Evolutionary conservation across 2,329 filamentous ascomycete genomes (phyloP).

Genomic region (Drechslerella dactyloides): DNA sequence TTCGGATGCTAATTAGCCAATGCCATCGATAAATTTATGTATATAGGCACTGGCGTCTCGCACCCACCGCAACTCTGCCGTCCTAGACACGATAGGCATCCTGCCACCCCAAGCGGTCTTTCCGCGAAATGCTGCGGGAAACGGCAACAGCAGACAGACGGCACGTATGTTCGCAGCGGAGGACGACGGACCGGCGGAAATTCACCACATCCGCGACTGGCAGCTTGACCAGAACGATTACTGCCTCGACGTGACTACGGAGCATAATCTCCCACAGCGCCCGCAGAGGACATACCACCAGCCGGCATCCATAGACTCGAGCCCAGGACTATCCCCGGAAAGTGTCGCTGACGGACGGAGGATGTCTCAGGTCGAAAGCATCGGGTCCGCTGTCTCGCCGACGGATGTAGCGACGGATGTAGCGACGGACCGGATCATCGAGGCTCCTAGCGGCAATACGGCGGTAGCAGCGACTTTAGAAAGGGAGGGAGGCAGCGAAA

Average conservation of each 20-base stretch:
- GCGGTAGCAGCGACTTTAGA: neutral
- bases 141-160: constrained; percentile 9
- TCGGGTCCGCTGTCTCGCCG: constrained; percentile 28
- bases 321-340: constrained; percentile 14
- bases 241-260: constrained; percentile 29
- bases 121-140: constrained; percentile 17
- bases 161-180: constrained; percentile 36
- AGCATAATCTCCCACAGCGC: constrained; percentile 38
- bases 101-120: constrained; percentile 34
- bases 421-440: constrained; percentile 13
- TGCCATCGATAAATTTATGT: neutral
- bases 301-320: constrained; percentile 25
- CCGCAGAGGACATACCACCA: constrained; percentile 18
- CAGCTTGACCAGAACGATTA: constrained; percentile 48
- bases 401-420: constrained; percentile 20
- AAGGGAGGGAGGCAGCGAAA: neutral
- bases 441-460: constrained; percentile 11
- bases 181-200: constrained; percentile 13
- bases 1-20: neutral
- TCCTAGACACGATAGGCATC: constrained; percentile 45
- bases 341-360: constrained; percentile 16
- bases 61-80: constrained; percentile 32
- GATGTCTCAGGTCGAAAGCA: constrained; percentile 33
- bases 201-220: constrained; percentile 49
- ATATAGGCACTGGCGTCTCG: constrained; percentile 27